Evolutionary conservation across 1,284 basidiomycete genomes (phyloP), one percentile per base, ranked within the genome.

Genomic region (Exobasidium rhododendri): DNA sequence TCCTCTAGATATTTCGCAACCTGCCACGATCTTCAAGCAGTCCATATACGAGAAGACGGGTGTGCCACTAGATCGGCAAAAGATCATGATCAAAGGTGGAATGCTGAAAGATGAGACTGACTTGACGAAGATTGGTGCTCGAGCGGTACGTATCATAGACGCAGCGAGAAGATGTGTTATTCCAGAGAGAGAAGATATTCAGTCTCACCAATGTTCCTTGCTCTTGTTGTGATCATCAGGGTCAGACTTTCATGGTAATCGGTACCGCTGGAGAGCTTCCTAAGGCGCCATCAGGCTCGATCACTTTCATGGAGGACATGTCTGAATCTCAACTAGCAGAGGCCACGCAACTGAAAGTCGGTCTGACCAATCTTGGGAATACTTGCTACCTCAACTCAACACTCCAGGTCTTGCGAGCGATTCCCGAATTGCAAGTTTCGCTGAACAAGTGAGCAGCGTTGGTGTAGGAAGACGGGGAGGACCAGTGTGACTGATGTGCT

Each of bases 321-420:
- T 86, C 89, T 57, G 91, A 93, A 59, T 81, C 84, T 5, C 86
- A 90, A 68, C 82, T 94, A 32, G 92, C 91, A 50, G 83, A 88
- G 80, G 89, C 86, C 60, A 43, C 45, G 35, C 40, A 57, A 17
- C 22, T 45, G 13, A 66, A 70, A 11, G 72, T 67, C 7, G 77
- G 77, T 0, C 61, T 79, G 10, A 69, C 65, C 20, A 79, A 79
- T 50, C 59, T 79, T 24, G 92, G 92, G 44, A 94, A 94, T 78
- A 94, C 91, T 0, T 94, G 92, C 75, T 97, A 97, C 81, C 91
- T 97, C 87, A 97, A 97, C 77, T 88, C 94, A 4, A 93, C 91
- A 0, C 83, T 98, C 1, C 94, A 98, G 82, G 89, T 91, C 14
- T 84, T 98, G 66, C 88, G 92, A 20, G 87, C 89, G 2, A 89